Percentiles rank a stretch among this genome's conserved stretches.
phyloP scores from a whole-genome alignment of 2,329 filamentous ascomycete genomes.

The Trichoderma breve region DNA sequence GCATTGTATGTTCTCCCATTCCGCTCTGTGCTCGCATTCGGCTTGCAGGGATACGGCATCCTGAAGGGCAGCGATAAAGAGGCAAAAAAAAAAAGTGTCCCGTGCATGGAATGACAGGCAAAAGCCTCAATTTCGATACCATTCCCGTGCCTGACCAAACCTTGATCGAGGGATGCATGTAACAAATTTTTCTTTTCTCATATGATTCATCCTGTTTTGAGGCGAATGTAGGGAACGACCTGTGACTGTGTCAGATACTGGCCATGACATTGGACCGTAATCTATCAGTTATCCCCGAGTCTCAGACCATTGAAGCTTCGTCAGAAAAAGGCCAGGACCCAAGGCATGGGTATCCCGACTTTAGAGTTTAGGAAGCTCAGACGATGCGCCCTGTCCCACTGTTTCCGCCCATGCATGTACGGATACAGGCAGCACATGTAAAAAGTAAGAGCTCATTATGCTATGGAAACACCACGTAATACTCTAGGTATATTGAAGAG shows the following conservation, averaged over 20 bases:
- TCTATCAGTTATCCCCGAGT: not conserved
- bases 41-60: not conserved
- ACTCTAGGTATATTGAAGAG: not conserved
- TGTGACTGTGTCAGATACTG: not conserved
- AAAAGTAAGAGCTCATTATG: not conserved
- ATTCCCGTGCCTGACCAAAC: not conserved
- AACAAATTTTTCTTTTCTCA: not conserved
- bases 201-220: not conserved
- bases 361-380: conserved; percentile 1
- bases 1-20: not conserved
- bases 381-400: conserved; percentile 8
- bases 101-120: not conserved
- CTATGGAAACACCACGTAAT: not conserved
- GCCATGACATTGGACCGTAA: not conserved
- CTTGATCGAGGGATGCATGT: not conserved
- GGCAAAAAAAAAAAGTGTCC: not conserved
- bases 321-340: conserved; percentile 6
- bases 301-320: conserved; percentile 16
- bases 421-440: not conserved
- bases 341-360: conserved; percentile 11
- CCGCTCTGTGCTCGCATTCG: not conserved
- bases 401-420: not conserved
- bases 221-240: not conserved
- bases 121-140: not conserved
- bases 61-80: not conserved